Conservation (phyloP, 208 protist genomes). For the Zelonia costaricensis region DNA sequence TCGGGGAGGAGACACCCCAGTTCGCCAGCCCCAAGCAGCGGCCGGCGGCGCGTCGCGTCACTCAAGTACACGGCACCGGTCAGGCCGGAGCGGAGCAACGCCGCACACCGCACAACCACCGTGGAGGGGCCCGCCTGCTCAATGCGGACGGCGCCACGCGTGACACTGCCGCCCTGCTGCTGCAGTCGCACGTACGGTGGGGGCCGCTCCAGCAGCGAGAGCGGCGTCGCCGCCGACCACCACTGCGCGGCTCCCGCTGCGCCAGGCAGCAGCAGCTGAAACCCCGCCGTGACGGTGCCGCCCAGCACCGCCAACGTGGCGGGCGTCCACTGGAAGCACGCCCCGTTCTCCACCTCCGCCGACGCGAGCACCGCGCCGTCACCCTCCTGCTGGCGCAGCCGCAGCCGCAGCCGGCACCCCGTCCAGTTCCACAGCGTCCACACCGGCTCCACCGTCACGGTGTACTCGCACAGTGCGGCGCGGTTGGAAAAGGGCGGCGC, state of each 20-base stretch:
- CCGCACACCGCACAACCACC: slow-evolving; percentile 24
- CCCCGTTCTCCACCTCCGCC: slow-evolving; percentile 20
- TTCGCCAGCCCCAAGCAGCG: slow-evolving; percentile 14
- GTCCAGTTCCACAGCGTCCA: slow-evolving; percentile 37
- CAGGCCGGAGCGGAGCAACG: slow-evolving; percentile 17
- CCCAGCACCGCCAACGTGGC: slow-evolving; percentile 4
- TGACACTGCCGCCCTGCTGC: slow-evolving; percentile 13
- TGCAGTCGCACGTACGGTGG: slow-evolving; percentile 20
- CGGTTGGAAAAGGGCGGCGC: slow-evolving; percentile 7
- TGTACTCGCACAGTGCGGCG: slow-evolving; percentile 17
- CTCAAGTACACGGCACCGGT: slow-evolving; percentile 17
- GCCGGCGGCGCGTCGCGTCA: slow-evolving; percentile 4
- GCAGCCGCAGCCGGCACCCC: slow-evolving; percentile 25
- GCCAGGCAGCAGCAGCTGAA: slow-evolving; percentile 5
- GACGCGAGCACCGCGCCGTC: neutral
- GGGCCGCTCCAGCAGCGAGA: slow-evolving; percentile 18
- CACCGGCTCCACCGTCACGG: slow-evolving; percentile 21
- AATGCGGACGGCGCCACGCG: slow-evolving; percentile 11
- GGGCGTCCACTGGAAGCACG: slow-evolving; percentile 31
- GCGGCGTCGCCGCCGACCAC: slow-evolving; percentile 13
- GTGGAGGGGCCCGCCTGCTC: slow-evolving; percentile 12
- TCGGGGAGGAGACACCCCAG: slow-evolving; percentile 16
- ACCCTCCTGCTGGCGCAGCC: neutral
- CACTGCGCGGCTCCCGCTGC: slow-evolving; percentile 3
- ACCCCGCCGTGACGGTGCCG: slow-evolving; percentile 1